A percentile compares a stretch with the other conserved stretches of the same genome.
Conservation (phyloP, 2,329 filamentous ascomycete genomes). For the Colletotrichum tabaci region DNA sequence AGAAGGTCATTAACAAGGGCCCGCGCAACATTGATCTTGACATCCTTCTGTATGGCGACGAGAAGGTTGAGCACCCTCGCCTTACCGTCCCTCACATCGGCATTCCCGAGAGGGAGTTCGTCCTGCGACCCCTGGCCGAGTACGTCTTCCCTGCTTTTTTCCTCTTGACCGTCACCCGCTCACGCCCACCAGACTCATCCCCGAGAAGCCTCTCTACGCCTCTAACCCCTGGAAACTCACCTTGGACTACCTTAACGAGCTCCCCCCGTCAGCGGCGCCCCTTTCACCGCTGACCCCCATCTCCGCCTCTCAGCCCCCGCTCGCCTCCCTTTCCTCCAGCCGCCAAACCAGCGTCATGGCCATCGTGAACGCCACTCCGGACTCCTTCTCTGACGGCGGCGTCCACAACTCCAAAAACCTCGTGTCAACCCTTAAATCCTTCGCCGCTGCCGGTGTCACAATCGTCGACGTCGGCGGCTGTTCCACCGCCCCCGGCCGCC, state of each 20-base stretch:
- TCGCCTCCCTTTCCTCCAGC: slow-evolving; percentile 71
- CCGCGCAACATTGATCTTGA: slow-evolving; percentile 96
- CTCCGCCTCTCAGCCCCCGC: slow-evolving; percentile 56
- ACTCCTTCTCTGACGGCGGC: slow-evolving; percentile 97
- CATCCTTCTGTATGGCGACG: slow-evolving; percentile 85
- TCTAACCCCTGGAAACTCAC: slow-evolving; percentile 72
- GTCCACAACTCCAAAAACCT: slow-evolving; percentile 70
- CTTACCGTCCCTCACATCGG: slow-evolving; percentile 88
- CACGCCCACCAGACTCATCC: slow-evolving; percentile 63
- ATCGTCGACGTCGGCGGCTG: slow-evolving; percentile 96
- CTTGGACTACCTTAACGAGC: slow-evolving; percentile 73
- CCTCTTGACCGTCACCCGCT: background rate
- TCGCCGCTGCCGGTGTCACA: slow-evolving; percentile 79
- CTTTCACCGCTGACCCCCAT: slow-evolving; percentile 74
- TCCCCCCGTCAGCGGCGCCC: slow-evolving; percentile 63
- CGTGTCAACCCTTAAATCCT: slow-evolving; percentile 69
- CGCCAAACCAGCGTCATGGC: slow-evolving; percentile 88
- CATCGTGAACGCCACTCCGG: slow-evolving; percentile 93
- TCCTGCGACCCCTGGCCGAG: slow-evolving; percentile 89
- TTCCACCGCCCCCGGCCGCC: slow-evolving; percentile 85
- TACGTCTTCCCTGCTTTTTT: slow-evolving; percentile 55
- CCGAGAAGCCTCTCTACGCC: slow-evolving; percentile 66
- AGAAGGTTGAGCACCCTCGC: slow-evolving; percentile 76
- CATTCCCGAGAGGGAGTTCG: slow-evolving; percentile 94
- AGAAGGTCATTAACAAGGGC: slow-evolving; percentile 91